Base-by-base conservation (phyloP, 2,329 filamentous ascomycete genomes). In the Cadophora sp. region DNA sequence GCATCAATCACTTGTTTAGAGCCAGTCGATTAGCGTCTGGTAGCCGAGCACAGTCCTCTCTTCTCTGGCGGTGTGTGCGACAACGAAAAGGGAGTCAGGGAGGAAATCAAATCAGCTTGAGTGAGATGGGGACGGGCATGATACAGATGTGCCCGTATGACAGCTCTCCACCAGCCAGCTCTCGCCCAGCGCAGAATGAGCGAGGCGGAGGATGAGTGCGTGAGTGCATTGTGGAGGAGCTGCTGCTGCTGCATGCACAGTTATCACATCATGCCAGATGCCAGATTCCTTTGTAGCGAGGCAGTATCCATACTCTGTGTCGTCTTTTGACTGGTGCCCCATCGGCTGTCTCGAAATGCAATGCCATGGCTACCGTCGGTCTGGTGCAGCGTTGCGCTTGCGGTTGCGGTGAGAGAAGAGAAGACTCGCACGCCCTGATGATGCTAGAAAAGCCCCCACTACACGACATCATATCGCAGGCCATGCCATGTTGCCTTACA, bases 61-160 rank as follows among this genome's bases (percentile, higher is more conserved):
- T 29, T 9, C 14, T 12, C 26, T n/a, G 40, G 59, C 59, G 59
- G 59, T 62, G 59, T 62, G 59, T 48, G 59, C 59, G 59, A 62
- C 40, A 48, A 48, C 37, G 37, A 48, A 48, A 31, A 48, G 59
- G 40, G 40, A 62, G 59, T 62, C 59, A 62, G 26, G 40, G 40
- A 43, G 40, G 37, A 43, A 43, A 46, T 29, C 27, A 55, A 29
- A 24, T 37, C 55, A 58, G 37, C 14, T 27, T 46, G 37, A 40
- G 34, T 48, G 59, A 43, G 6, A 43, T 43, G 40, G 37, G 46
- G 9, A 60, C 4, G 40, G 14, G 3, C 4, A 29, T n/a, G 26
- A 16, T n/a, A n/a, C n/a, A 31, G 16, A 8, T 19, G 7, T 62
- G 40, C 19, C 40, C 40, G 59, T 62, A 62, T 48, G 37, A 62